phyloP scores from a whole-genome alignment of 1,284 basidiomycete genomes.

The Calocybe gambosa region DNA sequence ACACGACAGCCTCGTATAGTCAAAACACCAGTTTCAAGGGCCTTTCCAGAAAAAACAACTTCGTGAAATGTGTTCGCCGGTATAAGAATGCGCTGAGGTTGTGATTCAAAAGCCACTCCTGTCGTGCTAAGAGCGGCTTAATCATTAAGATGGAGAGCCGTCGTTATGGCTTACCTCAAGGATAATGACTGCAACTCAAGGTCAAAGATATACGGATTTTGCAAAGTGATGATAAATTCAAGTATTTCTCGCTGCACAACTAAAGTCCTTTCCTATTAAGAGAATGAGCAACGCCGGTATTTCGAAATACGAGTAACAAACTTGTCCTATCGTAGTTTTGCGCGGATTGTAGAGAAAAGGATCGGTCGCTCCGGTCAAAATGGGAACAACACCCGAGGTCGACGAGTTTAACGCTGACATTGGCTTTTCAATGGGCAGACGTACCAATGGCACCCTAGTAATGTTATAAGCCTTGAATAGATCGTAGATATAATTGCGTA shows the following conservation, averaged over 20 bases:
- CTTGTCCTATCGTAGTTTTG: slow-evolving; percentile 53
- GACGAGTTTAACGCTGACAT: slow-evolving; percentile 45
- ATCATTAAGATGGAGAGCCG: slow-evolving; percentile 6
- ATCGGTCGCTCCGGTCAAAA: slow-evolving; percentile 56
- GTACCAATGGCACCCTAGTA: slow-evolving; percentile 62
- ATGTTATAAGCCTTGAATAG: slow-evolving; percentile 9
- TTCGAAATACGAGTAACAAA: slow-evolving; percentile 25
- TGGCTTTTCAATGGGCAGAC: slow-evolving; percentile 71
- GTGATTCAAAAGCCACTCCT: slow-evolving; percentile 71
- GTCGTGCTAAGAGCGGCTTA: slow-evolving; percentile 52
- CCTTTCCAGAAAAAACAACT: slow-evolving; percentile 65
- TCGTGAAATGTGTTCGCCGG: slow-evolving; percentile 73
- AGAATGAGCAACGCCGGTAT: not conserved
- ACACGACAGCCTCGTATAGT: slow-evolving; percentile 74
- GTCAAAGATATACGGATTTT: slow-evolving; percentile 89
- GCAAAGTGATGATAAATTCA: slow-evolving; percentile 79
- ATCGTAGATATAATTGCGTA: slow-evolving; percentile 32
- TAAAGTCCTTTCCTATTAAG: slow-evolving; percentile 47
- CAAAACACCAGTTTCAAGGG: slow-evolving; percentile 62
- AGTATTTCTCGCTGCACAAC: slow-evolving; percentile 81
- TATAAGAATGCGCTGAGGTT: slow-evolving; percentile 52
- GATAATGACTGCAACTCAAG: slow-evolving; percentile 79
- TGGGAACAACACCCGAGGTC: slow-evolving; percentile 34
- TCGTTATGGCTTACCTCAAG: slow-evolving; percentile 54
- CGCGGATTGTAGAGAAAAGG: slow-evolving; percentile 89